These are phyloP conservation scores for Quercus alba DNA, from an alignment of 306 rosid species.

Conservation along the genomic window DNA sequence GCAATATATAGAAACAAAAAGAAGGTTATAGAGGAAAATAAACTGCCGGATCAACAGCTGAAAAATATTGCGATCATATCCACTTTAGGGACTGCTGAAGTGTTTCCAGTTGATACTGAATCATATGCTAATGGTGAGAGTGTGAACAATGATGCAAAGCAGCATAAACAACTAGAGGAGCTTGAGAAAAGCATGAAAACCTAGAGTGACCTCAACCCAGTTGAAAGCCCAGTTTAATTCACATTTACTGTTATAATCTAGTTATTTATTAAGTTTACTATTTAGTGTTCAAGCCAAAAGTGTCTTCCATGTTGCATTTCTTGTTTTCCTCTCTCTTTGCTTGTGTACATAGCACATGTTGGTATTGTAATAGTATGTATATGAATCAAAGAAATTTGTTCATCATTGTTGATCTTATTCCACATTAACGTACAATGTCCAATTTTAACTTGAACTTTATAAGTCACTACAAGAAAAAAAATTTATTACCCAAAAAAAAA, in stretches of 20 bases:
- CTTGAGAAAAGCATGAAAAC: neutral
- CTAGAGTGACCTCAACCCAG: neutral
- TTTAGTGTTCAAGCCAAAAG: neutral
- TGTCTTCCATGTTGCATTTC: neutral
- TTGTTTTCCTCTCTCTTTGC: neutral
- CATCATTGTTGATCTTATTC: neutral
- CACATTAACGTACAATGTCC: neutral
- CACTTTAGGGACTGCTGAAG: conserved; percentile 24
- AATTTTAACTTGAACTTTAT: neutral
- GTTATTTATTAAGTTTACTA: neutral
- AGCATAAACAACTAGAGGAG: neutral
- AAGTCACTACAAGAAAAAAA: no score
- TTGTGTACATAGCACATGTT: neutral
- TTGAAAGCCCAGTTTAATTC: neutral
- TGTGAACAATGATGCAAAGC: neutral
- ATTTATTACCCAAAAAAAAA: no score
- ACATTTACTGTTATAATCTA: neutral
- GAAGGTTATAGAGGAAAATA: conserved; percentile 18
- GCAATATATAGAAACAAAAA: conserved; percentile 37
- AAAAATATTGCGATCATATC: conserved; percentile 18
- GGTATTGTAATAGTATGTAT: neutral
- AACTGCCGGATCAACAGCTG: conserved; percentile 9
- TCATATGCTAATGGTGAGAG: neutral
- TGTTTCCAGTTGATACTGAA: conserved; percentile 22
- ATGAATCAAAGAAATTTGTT: neutral